Evolutionary conservation across 495 filamentous ascomycete genomes (phyloP), one percentile per base, ranked within the genome.

Genomic region (Penicillium fimorum): DNA sequence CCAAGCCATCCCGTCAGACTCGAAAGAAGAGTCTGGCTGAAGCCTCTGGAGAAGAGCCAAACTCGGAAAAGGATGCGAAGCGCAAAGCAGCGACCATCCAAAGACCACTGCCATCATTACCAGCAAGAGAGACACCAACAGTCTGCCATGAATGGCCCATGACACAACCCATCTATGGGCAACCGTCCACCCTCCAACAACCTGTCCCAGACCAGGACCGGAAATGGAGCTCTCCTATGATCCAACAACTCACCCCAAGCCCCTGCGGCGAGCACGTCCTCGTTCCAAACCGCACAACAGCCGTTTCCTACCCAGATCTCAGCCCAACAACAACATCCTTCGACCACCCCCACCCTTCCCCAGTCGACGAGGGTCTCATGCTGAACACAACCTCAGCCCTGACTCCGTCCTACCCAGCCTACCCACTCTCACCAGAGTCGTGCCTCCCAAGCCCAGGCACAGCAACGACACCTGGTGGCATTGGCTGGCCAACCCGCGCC

Each of bases 1-100:
- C 76, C 57, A 78, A 78, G 51, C 76, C 76, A 32, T 78, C 76
- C 12, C 76, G 76, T 27, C 76, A 77, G 43, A 73, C 69, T 24
- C 69, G 74, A 41, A 78, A 78, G 67, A 76, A 78, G 43, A 65
- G 70, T 24, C 60, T 67, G 33, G 58, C 48, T 10, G 50, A 57
- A 8, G 17, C 29, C 8, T 43, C 33, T 2, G 20, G 45, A 10
- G 55, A 60, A 8, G 69, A 69, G 33, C 44, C 27, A n/a, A 59
- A 69, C 24, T 65, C 64, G 18, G 65, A 70, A 27, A 69, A 65
- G 41, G 59, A 76, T 15, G 65, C 62, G 29, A 67, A 60, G 58
- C 56, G 58, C 2, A 51, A 55, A 24, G 68, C 68, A 10, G 59
- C 68, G 35, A 65, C 58, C 12, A 45, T 48, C 32, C 61, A 57